phyloP scores from a whole-genome alignment of 2,329 filamentous ascomycete species.

The Trichoderma arundinaceum region DNA sequence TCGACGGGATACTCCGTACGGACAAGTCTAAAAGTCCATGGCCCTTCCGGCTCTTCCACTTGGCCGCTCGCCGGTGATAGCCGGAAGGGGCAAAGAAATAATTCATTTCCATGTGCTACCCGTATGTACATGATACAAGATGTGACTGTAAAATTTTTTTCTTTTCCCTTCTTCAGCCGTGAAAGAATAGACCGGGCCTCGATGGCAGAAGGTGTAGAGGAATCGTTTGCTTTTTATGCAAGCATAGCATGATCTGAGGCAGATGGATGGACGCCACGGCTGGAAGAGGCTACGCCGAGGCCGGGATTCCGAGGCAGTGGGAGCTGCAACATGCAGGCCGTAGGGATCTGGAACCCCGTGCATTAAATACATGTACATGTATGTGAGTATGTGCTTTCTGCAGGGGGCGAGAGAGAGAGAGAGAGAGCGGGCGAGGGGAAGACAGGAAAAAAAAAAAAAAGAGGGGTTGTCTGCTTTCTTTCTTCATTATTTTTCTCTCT shows the following conservation, averaged over 20 bases:
- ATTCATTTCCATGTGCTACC: neutral
- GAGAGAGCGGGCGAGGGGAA: constrained; percentile 4
- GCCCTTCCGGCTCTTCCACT: constrained; percentile 18
- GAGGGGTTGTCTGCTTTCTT: neutral
- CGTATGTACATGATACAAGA: too few species aligned
- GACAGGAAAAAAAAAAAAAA: neutral
- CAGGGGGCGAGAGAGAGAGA: neutral
- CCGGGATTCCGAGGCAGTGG: constrained; percentile 20
- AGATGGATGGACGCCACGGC: constrained; percentile 9
- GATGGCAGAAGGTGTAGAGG: neutral
- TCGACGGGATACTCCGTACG: constrained; percentile 6
- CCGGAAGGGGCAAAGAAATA: neutral
- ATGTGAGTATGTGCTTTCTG: neutral
- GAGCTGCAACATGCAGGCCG: constrained; percentile 5
- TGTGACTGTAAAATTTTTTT: neutral
- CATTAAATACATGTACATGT: neutral
- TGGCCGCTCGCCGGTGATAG: constrained; percentile 25
- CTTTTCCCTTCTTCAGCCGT: neutral
- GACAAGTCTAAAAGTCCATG: neutral
- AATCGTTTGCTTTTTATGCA: constrained; percentile 25
- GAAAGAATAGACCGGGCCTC: too few species aligned
- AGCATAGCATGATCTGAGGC: constrained; percentile 28
- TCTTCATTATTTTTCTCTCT: neutral
- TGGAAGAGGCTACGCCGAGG: constrained; percentile 5
- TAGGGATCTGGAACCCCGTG: constrained; percentile 1